These are phyloP conservation scores for Alternaria ethzedia DNA, from an alignment of 2,329 filamentous ascomycete species.

Conservation along the genomic window DNA sequence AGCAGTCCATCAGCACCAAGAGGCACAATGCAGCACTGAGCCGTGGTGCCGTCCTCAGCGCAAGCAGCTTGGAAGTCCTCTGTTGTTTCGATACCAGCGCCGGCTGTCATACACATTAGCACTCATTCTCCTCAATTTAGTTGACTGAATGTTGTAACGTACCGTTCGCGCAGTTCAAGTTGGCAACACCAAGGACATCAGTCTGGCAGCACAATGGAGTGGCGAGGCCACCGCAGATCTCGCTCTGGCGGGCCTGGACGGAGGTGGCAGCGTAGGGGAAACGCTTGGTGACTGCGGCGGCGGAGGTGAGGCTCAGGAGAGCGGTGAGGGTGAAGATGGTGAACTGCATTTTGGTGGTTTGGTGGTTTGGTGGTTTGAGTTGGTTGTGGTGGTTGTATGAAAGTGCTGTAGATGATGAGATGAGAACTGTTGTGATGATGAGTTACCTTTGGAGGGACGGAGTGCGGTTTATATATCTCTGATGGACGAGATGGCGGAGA, in stretches of 20 bases:
- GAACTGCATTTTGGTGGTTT: constrained; percentile 19
- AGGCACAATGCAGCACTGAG: constrained; percentile 26
- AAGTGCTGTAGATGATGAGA: neutral
- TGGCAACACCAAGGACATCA: constrained; percentile 19
- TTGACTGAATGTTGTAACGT: neutral
- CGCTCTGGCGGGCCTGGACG: constrained; percentile 5
- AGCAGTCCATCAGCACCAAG: constrained; percentile 20
- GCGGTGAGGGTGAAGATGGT: constrained; percentile 13
- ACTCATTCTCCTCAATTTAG: neutral
- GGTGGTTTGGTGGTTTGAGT: neutral
- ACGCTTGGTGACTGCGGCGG: constrained; percentile 10
- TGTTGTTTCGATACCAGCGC: constrained; percentile 6
- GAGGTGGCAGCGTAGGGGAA: neutral
- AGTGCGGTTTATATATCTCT: neutral
- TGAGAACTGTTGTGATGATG: neutral
- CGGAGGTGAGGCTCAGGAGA: constrained; percentile 19
- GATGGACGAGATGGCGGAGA: neutral
- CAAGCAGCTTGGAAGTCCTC: constrained; percentile 22
- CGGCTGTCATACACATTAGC: constrained; percentile 7
- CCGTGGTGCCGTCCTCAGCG: constrained; percentile 16
- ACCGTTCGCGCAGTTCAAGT: constrained; percentile 28
- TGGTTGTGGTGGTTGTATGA: neutral
- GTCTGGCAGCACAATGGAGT: constrained; percentile 29
- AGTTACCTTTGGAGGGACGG: neutral
- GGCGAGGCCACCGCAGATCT: constrained; percentile 20